Base-by-base conservation (phyloP, 2,329 filamentous ascomycete species). In the Trichoderma asperellum region DNA sequence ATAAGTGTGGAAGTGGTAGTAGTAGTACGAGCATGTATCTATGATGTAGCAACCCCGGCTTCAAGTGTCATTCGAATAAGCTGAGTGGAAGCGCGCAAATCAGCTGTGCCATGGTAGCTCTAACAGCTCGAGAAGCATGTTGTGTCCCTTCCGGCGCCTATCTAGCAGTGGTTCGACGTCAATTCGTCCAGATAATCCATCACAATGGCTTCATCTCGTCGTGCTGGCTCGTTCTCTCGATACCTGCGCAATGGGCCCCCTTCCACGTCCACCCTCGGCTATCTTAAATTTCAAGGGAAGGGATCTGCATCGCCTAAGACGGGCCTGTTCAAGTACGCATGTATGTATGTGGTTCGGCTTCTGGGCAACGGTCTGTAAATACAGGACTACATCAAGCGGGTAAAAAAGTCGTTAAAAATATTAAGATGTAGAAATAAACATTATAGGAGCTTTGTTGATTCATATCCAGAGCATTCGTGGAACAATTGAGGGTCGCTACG, bases 221-320 rank as follows among this genome's bases (percentile, higher is more conserved):
- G 53, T 40, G 37, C 40, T 49, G 24, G 58, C 27, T 49, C 43
- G 35, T 47, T 24, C 27, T 32, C 35, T 35, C 7, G 11, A 34
- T 27, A 37, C 27, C 32, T 57, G 62, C 34, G 29, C 34, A 34
- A 65, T 35, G 61, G 40, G 21, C 27, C 58, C 57, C 62, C 29
- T 49, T 35, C n/a, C 37, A 65, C 62, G 56, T 47, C n/a, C 37
- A 47, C 62, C 56, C 53, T 65, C 52, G 62, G 52, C 62, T 65
- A 65, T 57, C 61, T 43, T n/a, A 47, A 57, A 57, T 57, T 57
- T 40, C 35, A 29, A 43, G 47, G 62, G 10, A 65, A 65, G 53
- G 53, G 62, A 57, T 65, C 62, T 65, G 62, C 62, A 49, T 49
- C 37, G 58, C 27, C 58, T 61, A 61, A 34, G 55, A 37, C 55